These are phyloP conservation scores for Talaromyces sp. DNA, from an alignment of 2,329 filamentous ascomycete genomes.

Conservation along the genomic window DNA sequence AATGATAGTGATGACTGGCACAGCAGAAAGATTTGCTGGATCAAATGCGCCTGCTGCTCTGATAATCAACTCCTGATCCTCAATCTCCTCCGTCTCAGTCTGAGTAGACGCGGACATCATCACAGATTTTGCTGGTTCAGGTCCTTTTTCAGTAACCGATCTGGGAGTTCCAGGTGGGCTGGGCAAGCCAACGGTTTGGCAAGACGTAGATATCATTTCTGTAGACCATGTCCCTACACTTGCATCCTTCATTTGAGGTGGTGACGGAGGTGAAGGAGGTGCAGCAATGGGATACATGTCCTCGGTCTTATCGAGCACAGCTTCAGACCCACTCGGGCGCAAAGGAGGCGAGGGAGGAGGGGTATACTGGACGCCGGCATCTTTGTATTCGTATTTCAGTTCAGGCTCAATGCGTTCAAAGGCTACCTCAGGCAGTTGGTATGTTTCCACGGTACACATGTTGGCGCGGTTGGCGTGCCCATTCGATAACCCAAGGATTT, in stretches of 20 bases:
- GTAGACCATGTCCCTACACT: slow-evolving; percentile 27
- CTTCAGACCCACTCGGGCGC: slow-evolving; percentile 15
- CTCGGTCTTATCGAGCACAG: slow-evolving; percentile 21
- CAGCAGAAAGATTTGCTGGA: slow-evolving; percentile 37
- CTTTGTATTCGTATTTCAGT: slow-evolving; percentile 57
- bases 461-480: slow-evolving; percentile 23
- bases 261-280: not conserved
- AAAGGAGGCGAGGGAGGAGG: slow-evolving; percentile 67
- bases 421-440: slow-evolving; percentile 13
- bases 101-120: slow-evolving; percentile 26
- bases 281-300: not conserved
- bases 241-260: slow-evolving; percentile 20
- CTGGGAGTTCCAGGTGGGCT: slow-evolving; percentile 33
- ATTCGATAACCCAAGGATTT: slow-evolving; percentile 41
- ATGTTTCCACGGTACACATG: slow-evolving; percentile 16
- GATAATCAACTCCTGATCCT: slow-evolving; percentile 10
- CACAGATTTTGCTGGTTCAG: slow-evolving; percentile 6
- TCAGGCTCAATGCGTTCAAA: slow-evolving; percentile 48
- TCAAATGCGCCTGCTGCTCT: slow-evolving; percentile 14
- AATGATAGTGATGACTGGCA: slow-evolving; percentile 87
- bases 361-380: slow-evolving; percentile 77
- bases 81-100: slow-evolving; percentile 5
- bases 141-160: slow-evolving; percentile 16
- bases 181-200: slow-evolving; percentile 38
- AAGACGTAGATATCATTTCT: slow-evolving; percentile 39